A percentile compares a stretch with the other conserved stretches of the same genome.
Evolutionary conservation across 2,329 filamentous ascomycete species (phyloP).

Genomic region (Aulographum hederae): DNA sequence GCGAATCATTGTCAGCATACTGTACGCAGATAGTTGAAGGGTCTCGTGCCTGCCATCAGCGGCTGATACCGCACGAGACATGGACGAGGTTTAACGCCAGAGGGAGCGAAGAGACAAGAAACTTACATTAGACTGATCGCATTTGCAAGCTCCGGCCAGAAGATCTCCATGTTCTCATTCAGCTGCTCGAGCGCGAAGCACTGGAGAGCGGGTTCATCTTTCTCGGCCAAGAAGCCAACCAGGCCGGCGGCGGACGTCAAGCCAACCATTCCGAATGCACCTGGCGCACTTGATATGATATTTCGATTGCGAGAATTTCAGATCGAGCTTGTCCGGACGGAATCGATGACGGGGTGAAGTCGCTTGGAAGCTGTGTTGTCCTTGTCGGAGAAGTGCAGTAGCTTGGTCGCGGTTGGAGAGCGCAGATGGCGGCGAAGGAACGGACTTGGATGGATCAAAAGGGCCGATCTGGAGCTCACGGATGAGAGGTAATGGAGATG

Average conservation of each 20-base stretch:
- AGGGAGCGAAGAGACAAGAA: conserved; percentile 1
- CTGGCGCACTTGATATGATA: neutral
- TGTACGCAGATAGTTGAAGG: conserved; percentile 6
- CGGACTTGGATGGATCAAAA: too few species aligned
- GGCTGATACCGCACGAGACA: conserved; percentile 8
- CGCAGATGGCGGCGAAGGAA: too few species aligned
- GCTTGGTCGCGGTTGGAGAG: too few species aligned
- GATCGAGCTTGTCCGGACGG: too few species aligned
- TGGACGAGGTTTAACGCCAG: too few species aligned
- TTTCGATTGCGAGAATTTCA: too few species aligned
- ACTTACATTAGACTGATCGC: conserved; percentile 84
- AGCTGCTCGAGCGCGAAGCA: conserved; percentile 88
- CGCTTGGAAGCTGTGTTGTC: too few species aligned
- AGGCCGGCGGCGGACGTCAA: conserved; percentile 88
- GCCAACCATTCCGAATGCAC: conserved; percentile 55
- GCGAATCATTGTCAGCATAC: too few species aligned
- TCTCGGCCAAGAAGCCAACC: conserved; percentile 86
- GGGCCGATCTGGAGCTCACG: too few species aligned
- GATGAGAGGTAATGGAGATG: too few species aligned
- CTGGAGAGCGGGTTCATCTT: conserved; percentile 75
- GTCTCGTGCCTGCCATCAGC: conserved; percentile 5
- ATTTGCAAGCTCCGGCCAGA: conserved; percentile 94
- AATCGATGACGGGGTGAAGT: too few species aligned
- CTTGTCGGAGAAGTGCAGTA: too few species aligned
- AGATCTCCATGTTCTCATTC: conserved; percentile 88